Evolutionary conservation across 2,329 filamentous ascomycete genomes (phyloP).

Genomic region (Alternaria tenuissima): DNA sequence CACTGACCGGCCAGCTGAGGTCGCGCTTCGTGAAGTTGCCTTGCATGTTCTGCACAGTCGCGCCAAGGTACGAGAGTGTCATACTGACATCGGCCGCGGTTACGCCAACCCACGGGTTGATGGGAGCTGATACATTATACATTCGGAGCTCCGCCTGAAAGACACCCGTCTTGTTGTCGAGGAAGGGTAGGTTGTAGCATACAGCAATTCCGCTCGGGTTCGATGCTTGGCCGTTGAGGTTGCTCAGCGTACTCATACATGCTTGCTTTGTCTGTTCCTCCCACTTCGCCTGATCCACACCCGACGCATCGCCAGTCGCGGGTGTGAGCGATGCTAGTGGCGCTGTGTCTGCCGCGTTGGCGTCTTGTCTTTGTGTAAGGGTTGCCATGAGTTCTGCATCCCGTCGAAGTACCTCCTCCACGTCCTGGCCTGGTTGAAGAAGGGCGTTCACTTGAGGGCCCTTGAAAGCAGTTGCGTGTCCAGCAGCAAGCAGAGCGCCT

Average conservation of each 20-base stretch:
- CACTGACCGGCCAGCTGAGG: conserved; percentile 32
- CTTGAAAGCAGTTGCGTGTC: conserved; percentile 43
- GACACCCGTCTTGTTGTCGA: conserved; percentile 71
- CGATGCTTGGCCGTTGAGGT: conserved; percentile 64
- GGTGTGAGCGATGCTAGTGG: conserved; percentile 45
- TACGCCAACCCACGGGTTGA: conserved; percentile 56
- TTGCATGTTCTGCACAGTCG: conserved; percentile 53
- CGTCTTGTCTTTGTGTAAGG: conserved; percentile 48
- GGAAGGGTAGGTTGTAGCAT: conserved; percentile 81
- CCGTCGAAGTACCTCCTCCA: conserved; percentile 45
- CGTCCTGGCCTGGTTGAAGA: conserved; percentile 39
- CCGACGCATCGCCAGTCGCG: conserved; percentile 46
- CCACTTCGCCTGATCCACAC: conserved; percentile 45
- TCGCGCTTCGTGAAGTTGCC: conserved; percentile 44
- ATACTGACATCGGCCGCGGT: conserved; percentile 52
- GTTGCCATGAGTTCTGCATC: conserved; percentile 47
- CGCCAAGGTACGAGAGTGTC: conserved; percentile 53
- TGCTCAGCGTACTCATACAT: conserved; percentile 65
- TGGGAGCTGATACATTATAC: conserved; percentile 71
- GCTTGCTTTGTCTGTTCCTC: conserved; percentile 56
- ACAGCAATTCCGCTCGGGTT: conserved; percentile 81
- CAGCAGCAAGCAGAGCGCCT: conserved; percentile 45
- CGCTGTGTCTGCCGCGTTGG: conserved; percentile 36
- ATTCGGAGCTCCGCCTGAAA: conserved; percentile 82
- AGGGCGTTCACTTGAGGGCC: conserved; percentile 33